Base-by-base conservation (phyloP, 176 grass and related monocot species). In the Lolium rigidum region DNA sequence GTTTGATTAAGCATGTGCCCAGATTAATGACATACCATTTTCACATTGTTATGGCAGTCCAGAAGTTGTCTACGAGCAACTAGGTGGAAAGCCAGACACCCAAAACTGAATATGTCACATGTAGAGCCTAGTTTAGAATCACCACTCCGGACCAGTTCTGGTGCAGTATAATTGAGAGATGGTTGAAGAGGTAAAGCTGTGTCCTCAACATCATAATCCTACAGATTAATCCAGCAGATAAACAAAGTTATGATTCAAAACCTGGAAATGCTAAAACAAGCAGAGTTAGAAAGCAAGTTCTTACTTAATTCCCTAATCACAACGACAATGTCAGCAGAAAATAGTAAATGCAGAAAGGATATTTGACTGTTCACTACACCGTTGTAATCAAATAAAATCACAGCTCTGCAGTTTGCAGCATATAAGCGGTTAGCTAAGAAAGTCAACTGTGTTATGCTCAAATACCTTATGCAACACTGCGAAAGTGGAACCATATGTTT, bases 181-280 rank as follows among this genome's bases (percentile, higher is more conserved):
- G 97, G 97, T 69, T 99, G 97, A 83, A 99, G 90, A 58, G 94
- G 97, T 88, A 99, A 89, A 81, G 87, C 64, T 66, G 94, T 85
- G 86, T 99, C 97, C 62, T 99, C 97, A 16, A 94, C 89, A 85
- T 99, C 97, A 85, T 99, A 99, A 76, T 99, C 97, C 95, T 98
- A 84, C n/a, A 85, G 79, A 76, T 47, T 84, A 84, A 81, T 49
- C 56, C 38, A 90, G 71, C 3, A 22, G 44, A 82, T 74, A 70
- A 80, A 84, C 25, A 70, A 56, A 12, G 25, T 88, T 71, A 85
- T 24, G 22, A 65, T 70, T 79, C 25, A 74, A 82, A 26, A 2
- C 6, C 25, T 41, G 37, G 16, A 70, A 18, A 80, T 21, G 28
- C 50, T 74, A 74, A 78, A 82, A 57, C 0, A 67, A 67, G 73